Evolutionary conservation across 805 yeast species (phyloP), one percentile per base, ranked within the genome.

Genomic region (Wickerhamomyces canadensis): DNA sequence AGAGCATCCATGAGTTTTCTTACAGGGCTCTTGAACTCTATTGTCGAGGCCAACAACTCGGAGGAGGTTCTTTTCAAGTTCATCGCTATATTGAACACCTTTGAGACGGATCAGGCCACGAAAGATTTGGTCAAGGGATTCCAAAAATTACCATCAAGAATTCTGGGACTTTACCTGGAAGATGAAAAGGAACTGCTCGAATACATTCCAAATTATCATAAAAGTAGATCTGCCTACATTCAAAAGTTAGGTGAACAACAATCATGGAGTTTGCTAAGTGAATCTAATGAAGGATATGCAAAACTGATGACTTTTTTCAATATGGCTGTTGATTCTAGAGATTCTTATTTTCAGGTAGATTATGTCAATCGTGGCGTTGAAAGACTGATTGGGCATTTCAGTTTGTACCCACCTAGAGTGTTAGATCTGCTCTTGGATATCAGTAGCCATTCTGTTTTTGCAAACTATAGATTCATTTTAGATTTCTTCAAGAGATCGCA

Each of bases 271-370:
- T 62, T 87, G 14, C 49, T 85, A 7, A 74, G 78, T 34, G 96
- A 89, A 56, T 83, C 83, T 43, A 64, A 78, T 18, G 87, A 82
- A 52, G 97, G 96, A 1, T 88, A 76, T 58, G 59, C 94, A 11
- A 79, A 77, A 47, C 61, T 84, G 23, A 55, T 78, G 1, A 68
- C 68, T 2, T 75, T 79, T 33, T 43, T 82, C 11, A 56, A 62
- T 37, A 43, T 58, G 3, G 66, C 76, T 2, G 61, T 72, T 36
- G 48, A 52, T 19, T 65, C 68, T 24, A 60, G 62, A 3, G 69
- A 71, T 38, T 57, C 71, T 7, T 43, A 49, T 4, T 61, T 50
- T 28, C 70, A 74, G 47, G 60, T 76, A 1, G 59, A 63, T 1
- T 67, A 64, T 35, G 68, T 74, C 9, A 53, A 69, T 9, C 57